A percentile compares a stretch with the other conserved stretches of the same genome.
Evolutionary conservation across 2,329 filamentous ascomycete species (phyloP).

Genomic region (Trichoderma endophyticum): DNA sequence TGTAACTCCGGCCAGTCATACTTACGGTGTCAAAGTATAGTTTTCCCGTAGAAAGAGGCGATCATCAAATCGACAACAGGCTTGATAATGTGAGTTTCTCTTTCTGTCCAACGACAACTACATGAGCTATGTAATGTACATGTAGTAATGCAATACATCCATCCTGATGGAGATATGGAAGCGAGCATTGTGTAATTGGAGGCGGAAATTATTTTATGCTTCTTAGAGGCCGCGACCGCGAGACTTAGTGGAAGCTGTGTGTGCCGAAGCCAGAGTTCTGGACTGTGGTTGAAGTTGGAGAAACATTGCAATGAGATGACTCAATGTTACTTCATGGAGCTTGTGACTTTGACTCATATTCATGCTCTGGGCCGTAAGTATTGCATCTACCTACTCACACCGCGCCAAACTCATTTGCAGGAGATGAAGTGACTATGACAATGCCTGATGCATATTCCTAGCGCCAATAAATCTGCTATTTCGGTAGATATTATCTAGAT

Average conservation of each 20-base stretch:
- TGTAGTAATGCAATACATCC: background rate
- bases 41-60: background rate
- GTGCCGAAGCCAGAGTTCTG: background rate
- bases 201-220: background rate
- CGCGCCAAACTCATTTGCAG: background rate
- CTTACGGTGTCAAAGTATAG: background rate
- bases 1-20: background rate
- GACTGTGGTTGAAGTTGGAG: background rate
- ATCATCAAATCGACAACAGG: background rate
- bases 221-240: background rate
- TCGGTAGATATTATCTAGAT: background rate
- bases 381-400: background rate
- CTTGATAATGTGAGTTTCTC: background rate
- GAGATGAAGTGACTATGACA: background rate
- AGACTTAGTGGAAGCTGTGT: background rate
- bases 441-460: background rate
- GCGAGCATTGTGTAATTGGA: background rate
- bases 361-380: background rate
- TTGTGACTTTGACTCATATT: background rate
- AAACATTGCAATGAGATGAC: background rate
- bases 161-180: background rate
- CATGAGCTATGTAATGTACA: background rate
- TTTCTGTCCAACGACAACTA: background rate
- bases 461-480: background rate
- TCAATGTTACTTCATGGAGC: background rate